Evolutionary conservation across 768 basidiomycete species (phyloP).

Genomic region (Trametes cingulata): DNA sequence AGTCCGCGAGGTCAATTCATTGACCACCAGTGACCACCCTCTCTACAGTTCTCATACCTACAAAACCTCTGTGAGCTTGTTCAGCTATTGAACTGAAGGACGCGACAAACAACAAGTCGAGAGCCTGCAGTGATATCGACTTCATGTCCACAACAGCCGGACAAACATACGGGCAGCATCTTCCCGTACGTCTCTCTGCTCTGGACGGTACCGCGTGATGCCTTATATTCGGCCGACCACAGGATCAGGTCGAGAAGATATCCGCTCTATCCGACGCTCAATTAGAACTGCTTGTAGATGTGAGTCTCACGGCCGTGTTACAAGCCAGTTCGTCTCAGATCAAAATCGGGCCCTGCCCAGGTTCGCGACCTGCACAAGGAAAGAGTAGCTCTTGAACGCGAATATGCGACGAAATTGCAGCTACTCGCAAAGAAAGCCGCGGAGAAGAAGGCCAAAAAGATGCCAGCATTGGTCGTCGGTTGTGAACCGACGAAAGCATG

Average conservation of each 20-base stretch:
- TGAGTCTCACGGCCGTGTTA: conserved; percentile 35
- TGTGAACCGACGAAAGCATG: conserved; percentile 65
- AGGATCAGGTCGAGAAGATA: conserved; percentile 78
- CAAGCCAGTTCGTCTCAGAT: neutral
- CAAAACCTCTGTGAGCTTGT: no score
- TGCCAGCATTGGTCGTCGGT: conserved; percentile 58
- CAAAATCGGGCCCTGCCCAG: conserved; percentile 36
- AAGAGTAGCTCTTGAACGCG: conserved; percentile 68
- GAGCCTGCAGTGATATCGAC: neutral
- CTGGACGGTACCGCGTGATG: conserved; percentile 16
- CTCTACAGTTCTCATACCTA: no score
- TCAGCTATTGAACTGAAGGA: neutral
- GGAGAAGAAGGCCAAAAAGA: conserved; percentile 69
- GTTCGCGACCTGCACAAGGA: conserved; percentile 73
- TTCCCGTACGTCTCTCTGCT: conserved; percentile 47
- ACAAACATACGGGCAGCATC: conserved; percentile 49
- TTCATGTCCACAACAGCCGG: conserved; percentile 12
- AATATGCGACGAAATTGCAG: conserved; percentile 75
- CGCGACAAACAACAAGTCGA: neutral
- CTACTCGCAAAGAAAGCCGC: conserved; percentile 61
- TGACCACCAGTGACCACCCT: neutral
- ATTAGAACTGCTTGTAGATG: conserved; percentile 65
- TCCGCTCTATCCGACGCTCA: conserved; percentile 59
- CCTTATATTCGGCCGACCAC: conserved; percentile 1
- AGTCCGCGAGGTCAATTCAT: neutral